Base-by-base conservation (phyloP, 495 filamentous ascomycete species). In the Aspergillus sclerotiicarbonarius region DNA sequence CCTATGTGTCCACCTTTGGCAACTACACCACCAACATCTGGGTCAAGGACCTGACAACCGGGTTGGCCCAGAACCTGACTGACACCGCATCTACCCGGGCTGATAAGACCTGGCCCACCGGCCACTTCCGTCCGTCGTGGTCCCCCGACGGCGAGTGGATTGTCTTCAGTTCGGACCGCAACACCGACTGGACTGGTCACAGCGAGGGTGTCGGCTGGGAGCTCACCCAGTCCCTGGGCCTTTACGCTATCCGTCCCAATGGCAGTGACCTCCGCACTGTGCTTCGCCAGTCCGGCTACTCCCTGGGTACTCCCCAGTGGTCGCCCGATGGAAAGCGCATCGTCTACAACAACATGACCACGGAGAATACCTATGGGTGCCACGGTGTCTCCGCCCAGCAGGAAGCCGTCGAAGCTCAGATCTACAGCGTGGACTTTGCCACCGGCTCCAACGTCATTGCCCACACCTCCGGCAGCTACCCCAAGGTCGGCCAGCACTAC, bases 51-150 rank as follows among this genome's bases (percentile, higher is more conserved):
- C 49, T 63, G 0, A 45, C 51, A 6, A 63, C 61, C 0, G 56
- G 56, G 4, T 3, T 49, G 7, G 49, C 56, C 13, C 53, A 51
- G 8, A 63, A 63, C 32, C 43, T 63, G 52, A 63, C 61, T n/a
- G 53, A 64, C 19, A 56, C 52, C 4, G 48, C 58, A 6, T 15
- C 30, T 1, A 63, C 53, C 13, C 51, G 39, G 9, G 32, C 41
- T 13, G 21, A 51, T 15, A 43, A 41, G 29, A 48, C 41, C 19
- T 55, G 20, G 29, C 57, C 62, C 0, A 49, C 48, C 12, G 57
- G 53, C 4, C 49, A 68, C 51, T 73, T 66, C 51, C 61, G 63
- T 35, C 61, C 66, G 21, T 65, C 49, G 0, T 72, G 60, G 62
- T 71, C 71, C 3, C 52, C 69, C 0, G 64, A 70, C 47, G 63